Percentiles rank a stretch among this genome's conserved stretches.
These are phyloP conservation scores for Hypoxylon sp. DNA, from an alignment of 2,329 filamentous ascomycete genomes.

Conservation along the genomic window DNA sequence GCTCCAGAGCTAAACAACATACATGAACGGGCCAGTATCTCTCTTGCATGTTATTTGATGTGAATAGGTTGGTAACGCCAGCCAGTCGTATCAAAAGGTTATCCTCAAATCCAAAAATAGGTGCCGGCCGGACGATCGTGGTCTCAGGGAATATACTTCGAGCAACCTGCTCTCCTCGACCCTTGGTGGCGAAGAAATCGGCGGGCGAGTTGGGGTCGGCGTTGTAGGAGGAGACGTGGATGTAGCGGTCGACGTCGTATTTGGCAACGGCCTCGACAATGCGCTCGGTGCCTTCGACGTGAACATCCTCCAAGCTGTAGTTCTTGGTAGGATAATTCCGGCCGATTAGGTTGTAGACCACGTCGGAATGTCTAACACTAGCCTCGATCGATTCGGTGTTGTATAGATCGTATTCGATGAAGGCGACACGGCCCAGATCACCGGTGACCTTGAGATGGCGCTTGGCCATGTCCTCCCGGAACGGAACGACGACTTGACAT, in stretches of 20 bases:
- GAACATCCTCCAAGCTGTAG: conserved; percentile 91
- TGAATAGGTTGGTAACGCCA: conserved; percentile 82
- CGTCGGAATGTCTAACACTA: conserved; percentile 94
- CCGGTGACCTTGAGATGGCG: conserved; percentile 96
- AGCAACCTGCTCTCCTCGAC: conserved; percentile 82
- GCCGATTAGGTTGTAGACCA: conserved; percentile 96
- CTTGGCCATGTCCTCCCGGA: conserved; percentile 97
- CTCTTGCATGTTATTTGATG: conserved; percentile 93
- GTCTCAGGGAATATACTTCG: conserved; percentile 95
- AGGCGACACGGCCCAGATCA: conserved; percentile 89
- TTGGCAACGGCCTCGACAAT: conserved; percentile 96
- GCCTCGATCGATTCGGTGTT: conserved; percentile 97
- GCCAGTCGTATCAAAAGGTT: conserved; percentile 89
- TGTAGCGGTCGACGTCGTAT: conserved; percentile 96
- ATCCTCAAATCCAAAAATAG: conserved; percentile 96
- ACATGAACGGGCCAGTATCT: conserved; percentile 92
- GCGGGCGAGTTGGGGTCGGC: conserved; percentile 82
- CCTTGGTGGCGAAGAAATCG: conserved; percentile 95
- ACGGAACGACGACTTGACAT: conserved; percentile 94
- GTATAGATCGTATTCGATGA: conserved; percentile 93
- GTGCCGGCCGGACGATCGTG: conserved; percentile 93
- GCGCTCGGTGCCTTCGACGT: conserved; percentile 90
- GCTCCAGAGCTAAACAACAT: conserved; percentile 50
- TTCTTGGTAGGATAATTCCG: conserved; percentile 98
- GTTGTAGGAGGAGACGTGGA: conserved; percentile 96